Evolutionary conservation across 768 basidiomycete genomes (phyloP), one percentile per base, ranked within the genome.

Genomic region (Rossbeevera mucosa): DNA sequence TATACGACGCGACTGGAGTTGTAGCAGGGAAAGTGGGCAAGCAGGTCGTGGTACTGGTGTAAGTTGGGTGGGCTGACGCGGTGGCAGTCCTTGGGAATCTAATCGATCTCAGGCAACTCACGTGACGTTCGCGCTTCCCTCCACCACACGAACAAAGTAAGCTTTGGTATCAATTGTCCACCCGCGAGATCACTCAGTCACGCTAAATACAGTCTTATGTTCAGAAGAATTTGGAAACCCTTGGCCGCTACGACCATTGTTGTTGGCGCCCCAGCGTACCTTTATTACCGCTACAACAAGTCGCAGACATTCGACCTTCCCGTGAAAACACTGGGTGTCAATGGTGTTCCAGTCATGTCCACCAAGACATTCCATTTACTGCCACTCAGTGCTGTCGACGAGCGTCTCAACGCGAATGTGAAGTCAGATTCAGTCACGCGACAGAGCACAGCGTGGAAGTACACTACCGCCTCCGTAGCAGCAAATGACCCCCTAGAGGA

Each of bases 401-500:
- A 75, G 14, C 81, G 82, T 21, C 76, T 91, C 46, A 74, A 67
- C 43, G 78, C 81, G 58, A 72, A 80, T 56, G 79, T 81, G 4
- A 73, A 72, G 3, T 69, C 71, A 16, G 71, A 80, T 49, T 72
- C 71, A 18, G 70, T 78, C 43, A 52, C 71, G 12, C 73, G 80
- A 38, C 82, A 80, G 29, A 82, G 84, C 16, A 70, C 81, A 48
- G 69, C 76, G 12, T 91, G 89, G 89, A 83, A 79, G 58, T 85
- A 86, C 69, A 78, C 85, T 44, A 94, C 87, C 3, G 89, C 91
- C 16, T 80, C 77, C 29, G 73, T 98, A 30, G 75, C 89, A 1
- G 87, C 92, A 3, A 99, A 99, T 63, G 81, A 88, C 53, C 91
- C 93, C 7, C 84, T 96, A 47, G 96, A 99, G 70, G 96, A 99